A percentile compares a stretch with the other conserved stretches of the same genome.
phyloP scores from a whole-genome alignment of 495 filamentous ascomycete species.

The Annulohypoxylon stygium region DNA sequence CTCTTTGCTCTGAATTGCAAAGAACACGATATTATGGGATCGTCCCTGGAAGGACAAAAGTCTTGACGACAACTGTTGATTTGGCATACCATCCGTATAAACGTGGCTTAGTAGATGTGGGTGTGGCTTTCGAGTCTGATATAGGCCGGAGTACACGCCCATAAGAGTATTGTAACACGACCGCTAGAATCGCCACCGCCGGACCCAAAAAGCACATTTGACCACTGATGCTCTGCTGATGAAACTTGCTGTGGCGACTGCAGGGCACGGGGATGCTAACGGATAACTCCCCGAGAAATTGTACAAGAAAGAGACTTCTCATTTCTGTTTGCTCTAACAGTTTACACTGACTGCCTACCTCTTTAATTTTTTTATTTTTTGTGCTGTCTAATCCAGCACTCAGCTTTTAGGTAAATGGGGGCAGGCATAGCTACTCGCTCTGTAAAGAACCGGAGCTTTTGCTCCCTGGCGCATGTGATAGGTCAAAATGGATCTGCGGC shows the following conservation, averaged over 20 bases:
- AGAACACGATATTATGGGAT: slow-evolving; percentile 35
- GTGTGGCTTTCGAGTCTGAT: slow-evolving; percentile 47
- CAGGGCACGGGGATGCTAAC: slow-evolving; percentile 52
- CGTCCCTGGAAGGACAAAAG: slow-evolving; percentile 43
- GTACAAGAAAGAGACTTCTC: slow-evolving; percentile 38
- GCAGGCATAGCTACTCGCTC: slow-evolving; percentile 38
- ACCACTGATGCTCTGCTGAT: slow-evolving; percentile 43
- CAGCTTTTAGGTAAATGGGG: slow-evolving; percentile 46
- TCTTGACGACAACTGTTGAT: slow-evolving; percentile 44
- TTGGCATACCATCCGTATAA: slow-evolving; percentile 48
- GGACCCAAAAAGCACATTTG: slow-evolving; percentile 40
- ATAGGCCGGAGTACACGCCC: slow-evolving; percentile 29
- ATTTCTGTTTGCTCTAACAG: slow-evolving; percentile 47
- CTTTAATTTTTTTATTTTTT: slow-evolving; percentile 53
- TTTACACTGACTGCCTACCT: slow-evolving; percentile 44
- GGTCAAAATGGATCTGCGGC: slow-evolving; percentile 48
- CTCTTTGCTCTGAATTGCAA: slow-evolving; percentile 40
- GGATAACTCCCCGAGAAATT: slow-evolving; percentile 27
- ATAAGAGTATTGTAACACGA: slow-evolving; percentile 38
- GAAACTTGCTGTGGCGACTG: slow-evolving; percentile 52
- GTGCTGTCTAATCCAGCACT: slow-evolving; percentile 48
- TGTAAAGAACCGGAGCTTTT: slow-evolving; percentile 54
- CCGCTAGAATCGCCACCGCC: slow-evolving; percentile 42
- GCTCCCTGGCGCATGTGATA: slow-evolving; percentile 54
- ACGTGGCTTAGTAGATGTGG: slow-evolving; percentile 42